Evolutionary conservation across 345 rosid genomes (phyloP).

Genomic region (Melaleuca quinquenervia): DNA sequence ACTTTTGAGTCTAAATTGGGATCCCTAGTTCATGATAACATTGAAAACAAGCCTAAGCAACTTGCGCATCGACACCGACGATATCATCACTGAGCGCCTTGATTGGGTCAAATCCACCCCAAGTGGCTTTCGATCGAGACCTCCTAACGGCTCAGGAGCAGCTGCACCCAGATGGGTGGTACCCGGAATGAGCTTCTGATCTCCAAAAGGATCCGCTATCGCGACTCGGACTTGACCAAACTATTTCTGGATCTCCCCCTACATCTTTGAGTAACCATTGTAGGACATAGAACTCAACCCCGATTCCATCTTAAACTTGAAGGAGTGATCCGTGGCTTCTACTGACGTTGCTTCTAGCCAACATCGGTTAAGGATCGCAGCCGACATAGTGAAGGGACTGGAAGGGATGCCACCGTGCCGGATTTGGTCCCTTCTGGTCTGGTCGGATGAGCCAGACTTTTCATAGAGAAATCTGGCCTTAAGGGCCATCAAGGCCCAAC

Average conservation of each 20-base stretch:
- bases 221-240: neutral
- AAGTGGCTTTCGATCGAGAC: neutral
- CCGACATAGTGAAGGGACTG: neutral
- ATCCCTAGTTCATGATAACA: neutral
- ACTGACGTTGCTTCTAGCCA: neutral
- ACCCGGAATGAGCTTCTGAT: fast-evolving
- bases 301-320: neutral
- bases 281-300: neutral
- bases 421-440: neutral
- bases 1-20: fast-evolving
- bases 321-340: neutral
- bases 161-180: neutral
- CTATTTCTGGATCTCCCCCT: neutral
- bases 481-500: neutral
- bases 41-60: neutral
- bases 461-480: neutral
- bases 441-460: neutral
- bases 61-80: fast-evolving
- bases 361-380: neutral
- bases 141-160: fast-evolving
- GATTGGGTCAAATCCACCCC: fast-evolving
- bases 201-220: neutral
- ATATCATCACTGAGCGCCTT: neutral
- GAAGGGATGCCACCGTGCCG: neutral
- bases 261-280: neutral